These are phyloP conservation scores for Noccaea caerulescens DNA, from an alignment of 345 rosid species.

Conservation along the genomic window DNA sequence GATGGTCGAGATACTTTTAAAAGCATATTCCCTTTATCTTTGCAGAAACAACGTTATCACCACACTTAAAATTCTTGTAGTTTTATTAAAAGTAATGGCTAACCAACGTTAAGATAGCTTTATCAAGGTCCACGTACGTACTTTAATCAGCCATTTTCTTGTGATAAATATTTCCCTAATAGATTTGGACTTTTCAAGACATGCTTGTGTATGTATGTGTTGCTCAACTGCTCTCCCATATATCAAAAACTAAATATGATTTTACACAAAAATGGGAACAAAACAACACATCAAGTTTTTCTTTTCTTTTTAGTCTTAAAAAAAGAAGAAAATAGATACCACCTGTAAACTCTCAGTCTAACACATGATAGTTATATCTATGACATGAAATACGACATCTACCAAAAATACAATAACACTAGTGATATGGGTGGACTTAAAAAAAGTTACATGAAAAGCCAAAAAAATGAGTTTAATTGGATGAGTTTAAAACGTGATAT, in stretches of 20 bases:
- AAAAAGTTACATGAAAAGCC: not conserved
- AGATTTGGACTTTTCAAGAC: constrained; percentile 20
- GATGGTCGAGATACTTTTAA: constrained; percentile 20
- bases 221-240: not conserved
- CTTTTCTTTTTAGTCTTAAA: no score
- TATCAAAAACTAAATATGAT: not conserved
- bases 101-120: constrained; percentile 10
- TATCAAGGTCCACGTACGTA: constrained; percentile 15
- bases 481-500: constrained; percentile 11
- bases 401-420: not conserved
- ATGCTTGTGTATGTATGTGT: not conserved
- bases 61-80: constrained; percentile 14
- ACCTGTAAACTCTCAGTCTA: not conserved
- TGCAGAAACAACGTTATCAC: constrained; percentile 16
- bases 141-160: constrained; percentile 11
- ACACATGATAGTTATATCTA: not conserved
- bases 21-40: constrained; percentile 32
- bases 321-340: not conserved
- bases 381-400: not conserved
- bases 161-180: not conserved
- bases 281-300: no score
- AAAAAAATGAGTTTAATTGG: not conserved
- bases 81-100: constrained; percentile 25
- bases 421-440: not conserved
- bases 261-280: no score